These are phyloP conservation scores for Heliamphora exappendiculata DNA, from an alignment of 148 eudicot genomes.

Conservation along the genomic window DNA sequence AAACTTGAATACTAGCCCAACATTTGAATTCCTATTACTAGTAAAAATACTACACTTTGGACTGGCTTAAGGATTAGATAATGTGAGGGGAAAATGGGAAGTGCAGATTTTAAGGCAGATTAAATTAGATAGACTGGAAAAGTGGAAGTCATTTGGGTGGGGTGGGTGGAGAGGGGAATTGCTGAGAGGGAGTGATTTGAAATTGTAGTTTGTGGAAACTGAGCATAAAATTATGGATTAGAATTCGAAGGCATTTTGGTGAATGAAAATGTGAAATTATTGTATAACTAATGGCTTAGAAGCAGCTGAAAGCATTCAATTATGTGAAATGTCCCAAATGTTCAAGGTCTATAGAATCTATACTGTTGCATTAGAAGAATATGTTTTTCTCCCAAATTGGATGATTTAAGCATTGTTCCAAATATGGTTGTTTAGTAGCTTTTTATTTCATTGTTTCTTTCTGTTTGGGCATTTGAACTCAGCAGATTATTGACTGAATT, in stretches of 20 bases:
- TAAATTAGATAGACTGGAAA: not conserved
- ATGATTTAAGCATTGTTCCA: not conserved
- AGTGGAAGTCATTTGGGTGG: too few relatives aligned
- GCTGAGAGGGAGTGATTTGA: not conserved
- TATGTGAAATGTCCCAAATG: not conserved
- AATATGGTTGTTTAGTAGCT: not conserved
- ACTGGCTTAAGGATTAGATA: not conserved
- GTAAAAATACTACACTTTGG: not conserved
- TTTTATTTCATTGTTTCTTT: not conserved
- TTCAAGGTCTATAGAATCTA: not conserved
- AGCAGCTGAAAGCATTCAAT: not conserved
- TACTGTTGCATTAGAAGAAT: not conserved
- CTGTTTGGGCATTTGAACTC: not conserved
- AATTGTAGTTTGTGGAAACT: not conserved
- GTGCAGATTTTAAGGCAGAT: not conserved
- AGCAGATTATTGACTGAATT: conserved; percentile 4
- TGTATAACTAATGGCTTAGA: not conserved
- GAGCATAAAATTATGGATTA: not conserved
- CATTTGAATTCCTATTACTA: too few relatives aligned
- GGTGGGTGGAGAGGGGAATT: not conserved
- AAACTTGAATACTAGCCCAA: not conserved
- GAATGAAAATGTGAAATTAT: not conserved
- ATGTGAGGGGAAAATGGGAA: not conserved
- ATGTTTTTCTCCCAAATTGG: not conserved
- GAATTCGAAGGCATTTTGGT: not conserved